Conservation (phyloP, 176 grass and related monocot genomes). For the Aegilops bicornis region DNA sequence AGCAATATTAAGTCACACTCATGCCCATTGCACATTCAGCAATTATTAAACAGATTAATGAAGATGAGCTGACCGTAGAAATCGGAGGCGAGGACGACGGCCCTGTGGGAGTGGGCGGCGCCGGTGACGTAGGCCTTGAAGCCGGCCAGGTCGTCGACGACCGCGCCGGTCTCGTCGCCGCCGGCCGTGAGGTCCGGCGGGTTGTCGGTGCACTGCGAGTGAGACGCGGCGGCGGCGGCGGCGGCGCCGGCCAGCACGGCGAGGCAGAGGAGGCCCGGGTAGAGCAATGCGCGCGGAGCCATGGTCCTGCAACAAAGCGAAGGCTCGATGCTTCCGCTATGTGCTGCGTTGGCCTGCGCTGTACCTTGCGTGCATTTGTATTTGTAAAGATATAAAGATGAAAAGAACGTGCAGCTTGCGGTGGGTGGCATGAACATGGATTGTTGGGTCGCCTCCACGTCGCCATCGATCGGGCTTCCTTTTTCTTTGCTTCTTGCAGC, state of each 20-base stretch:
- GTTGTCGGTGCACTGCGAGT: background rate
- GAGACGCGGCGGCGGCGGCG: background rate
- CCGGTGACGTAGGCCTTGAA: conserved; percentile 40
- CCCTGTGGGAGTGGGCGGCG: background rate
- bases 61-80: conserved; percentile 6
- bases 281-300: conserved; percentile 1
- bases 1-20: background rate
- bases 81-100: conserved; percentile 32
- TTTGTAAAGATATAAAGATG: no score
- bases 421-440: background rate
- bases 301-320: background rate
- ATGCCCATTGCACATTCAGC: no score
- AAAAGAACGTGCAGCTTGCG: background rate
- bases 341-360: background rate
- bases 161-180: background rate
- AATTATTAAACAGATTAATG: no score
- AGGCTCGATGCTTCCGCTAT: background rate
- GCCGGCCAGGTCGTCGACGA: conserved; percentile 20
- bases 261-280: background rate
- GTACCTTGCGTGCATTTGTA: background rate
- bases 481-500: background rate
- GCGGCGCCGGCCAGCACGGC: background rate
- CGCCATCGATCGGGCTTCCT: background rate
- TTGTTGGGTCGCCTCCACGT: background rate
- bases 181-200: conserved; percentile 3